Percentiles rank a stretch among this genome's conserved stretches.
Evolutionary conservation across 305 asterid species (phyloP).

Genomic region (Rubia peregrina): DNA sequence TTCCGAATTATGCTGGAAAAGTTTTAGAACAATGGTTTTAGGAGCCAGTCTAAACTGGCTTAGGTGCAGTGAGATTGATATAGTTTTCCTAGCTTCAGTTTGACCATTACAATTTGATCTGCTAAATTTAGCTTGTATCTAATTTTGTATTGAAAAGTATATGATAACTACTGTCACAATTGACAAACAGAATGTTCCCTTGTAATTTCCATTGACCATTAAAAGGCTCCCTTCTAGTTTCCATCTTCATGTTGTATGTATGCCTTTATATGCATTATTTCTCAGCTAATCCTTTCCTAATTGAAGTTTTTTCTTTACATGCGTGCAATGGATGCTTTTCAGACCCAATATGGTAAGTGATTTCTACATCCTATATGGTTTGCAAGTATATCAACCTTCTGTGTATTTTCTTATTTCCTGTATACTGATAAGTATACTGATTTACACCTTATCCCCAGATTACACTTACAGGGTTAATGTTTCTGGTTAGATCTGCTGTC

Average conservation of each 20-base stretch:
- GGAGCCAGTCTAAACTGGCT: not conserved
- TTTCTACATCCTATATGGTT: slow-evolving; percentile 7
- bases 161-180: not conserved
- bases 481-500: slow-evolving; percentile 66
- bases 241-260: not conserved
- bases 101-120: not conserved
- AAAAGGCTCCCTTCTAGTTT: not conserved
- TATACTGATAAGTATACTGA: slow-evolving; percentile 19
- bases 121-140: not conserved
- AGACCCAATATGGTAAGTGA: slow-evolving; percentile 83
- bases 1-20: not conserved
- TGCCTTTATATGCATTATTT: slow-evolving; percentile 12
- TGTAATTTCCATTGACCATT: not conserved
- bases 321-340: slow-evolving; percentile 36
- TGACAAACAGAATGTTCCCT: slow-evolving; percentile 3
- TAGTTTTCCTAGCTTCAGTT: not conserved
- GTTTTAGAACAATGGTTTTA: not conserved
- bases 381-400: slow-evolving; percentile 14
- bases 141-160: not conserved
- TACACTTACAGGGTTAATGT: slow-evolving; percentile 77
- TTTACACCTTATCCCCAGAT: slow-evolving; percentile 37
- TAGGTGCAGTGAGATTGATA: not conserved
- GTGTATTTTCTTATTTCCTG: slow-evolving; percentile 9
- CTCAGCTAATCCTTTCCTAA: not conserved
- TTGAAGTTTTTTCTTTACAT: slow-evolving; percentile 25